Conservation (phyloP, 2,329 filamentous ascomycete species). For the Sporothrix humicola region DNA sequence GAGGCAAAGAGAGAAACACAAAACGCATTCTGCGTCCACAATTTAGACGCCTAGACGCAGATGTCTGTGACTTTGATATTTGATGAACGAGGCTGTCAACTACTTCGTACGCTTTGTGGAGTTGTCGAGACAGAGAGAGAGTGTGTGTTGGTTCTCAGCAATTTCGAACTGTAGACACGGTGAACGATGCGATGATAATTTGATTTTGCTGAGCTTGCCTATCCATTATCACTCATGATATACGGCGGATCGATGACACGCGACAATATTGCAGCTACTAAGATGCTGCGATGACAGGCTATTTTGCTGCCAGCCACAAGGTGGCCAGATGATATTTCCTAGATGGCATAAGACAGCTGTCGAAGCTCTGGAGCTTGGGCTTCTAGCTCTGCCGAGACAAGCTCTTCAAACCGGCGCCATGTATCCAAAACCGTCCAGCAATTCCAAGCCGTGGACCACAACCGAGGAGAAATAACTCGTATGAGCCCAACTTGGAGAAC, state of each 20-base stretch:
- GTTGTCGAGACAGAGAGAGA: background rate
- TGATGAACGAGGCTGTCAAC: background rate
- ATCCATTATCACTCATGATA: background rate
- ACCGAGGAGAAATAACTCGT: background rate
- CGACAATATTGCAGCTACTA: background rate
- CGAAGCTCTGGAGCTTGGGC: background rate
- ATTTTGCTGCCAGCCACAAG: background rate
- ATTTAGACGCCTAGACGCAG: constrained; percentile 13
- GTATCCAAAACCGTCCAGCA: background rate
- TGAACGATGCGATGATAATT: background rate
- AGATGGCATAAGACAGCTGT: background rate
- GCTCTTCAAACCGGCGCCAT: background rate
- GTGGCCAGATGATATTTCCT: background rate
- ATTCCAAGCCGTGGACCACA: background rate
- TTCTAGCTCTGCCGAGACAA: background rate
- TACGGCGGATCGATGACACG: background rate
- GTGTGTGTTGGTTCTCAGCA: too few relatives aligned
- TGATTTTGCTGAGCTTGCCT: background rate
- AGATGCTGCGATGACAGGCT: background rate
- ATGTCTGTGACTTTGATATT: background rate
- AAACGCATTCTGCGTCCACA: background rate
- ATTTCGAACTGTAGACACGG: background rate
- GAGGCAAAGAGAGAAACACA: background rate
- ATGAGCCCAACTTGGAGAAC: background rate
- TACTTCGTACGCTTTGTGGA: background rate